These are phyloP conservation scores for Talaromyces pinophilus DNA, from an alignment of 2,329 filamentous ascomycete species.

Conservation along the genomic window DNA sequence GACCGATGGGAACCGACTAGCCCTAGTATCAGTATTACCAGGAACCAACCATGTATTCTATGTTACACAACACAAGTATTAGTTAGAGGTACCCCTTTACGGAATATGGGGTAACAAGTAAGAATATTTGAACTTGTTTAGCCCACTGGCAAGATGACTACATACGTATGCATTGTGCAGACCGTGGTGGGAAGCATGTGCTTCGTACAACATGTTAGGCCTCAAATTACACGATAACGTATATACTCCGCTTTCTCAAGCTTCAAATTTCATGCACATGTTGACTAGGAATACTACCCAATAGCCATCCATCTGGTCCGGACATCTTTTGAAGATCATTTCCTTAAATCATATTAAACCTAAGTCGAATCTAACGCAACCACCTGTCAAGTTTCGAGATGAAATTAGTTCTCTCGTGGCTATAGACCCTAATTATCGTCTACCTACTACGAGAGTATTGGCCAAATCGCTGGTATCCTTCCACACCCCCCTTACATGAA, in stretches of 20 bases:
- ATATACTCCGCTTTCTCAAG: neutral
- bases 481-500: slow-evolving; percentile 4
- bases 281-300: neutral
- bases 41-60: neutral
- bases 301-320: neutral
- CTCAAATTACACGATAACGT: neutral
- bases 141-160: neutral
- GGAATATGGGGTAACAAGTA: neutral
- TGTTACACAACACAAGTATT: neutral
- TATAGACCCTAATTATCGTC: neutral
- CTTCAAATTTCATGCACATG: neutral
- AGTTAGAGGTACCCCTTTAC: neutral
- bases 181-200: neutral
- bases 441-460: neutral
- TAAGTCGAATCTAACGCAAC: neutral
- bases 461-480: neutral
- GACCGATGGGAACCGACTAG: neutral
- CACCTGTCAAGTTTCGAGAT: neutral
- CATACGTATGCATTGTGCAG: neutral
- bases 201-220: neutral
- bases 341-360: neutral
- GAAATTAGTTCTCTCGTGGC: neutral
- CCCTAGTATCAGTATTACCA: neutral
- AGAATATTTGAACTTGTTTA: neutral
- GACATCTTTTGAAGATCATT: slow-evolving; percentile 1